Base-by-base conservation (phyloP, 2,329 filamentous ascomycete species). In the Keithomyces neogunnii region DNA sequence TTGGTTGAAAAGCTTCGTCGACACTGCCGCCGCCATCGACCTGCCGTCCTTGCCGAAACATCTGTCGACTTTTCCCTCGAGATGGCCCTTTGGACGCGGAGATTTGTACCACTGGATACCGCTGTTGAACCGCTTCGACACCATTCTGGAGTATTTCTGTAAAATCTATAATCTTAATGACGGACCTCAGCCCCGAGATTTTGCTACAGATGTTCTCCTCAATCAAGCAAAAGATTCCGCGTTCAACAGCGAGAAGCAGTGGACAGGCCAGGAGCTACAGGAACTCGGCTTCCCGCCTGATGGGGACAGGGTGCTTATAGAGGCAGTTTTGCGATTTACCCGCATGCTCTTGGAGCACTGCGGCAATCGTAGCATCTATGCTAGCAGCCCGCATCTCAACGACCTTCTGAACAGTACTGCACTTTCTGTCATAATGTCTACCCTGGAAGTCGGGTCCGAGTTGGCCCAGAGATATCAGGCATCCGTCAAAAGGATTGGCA, bases 81-180 rank as follows among this genome's bases (percentile, higher is more conserved):
- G 85, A 78, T 99, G 93, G 93, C 90, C 91, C 2, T 95, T 97
- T 63, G 92, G 92, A 39, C 83, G 92, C 66, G 95, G 93, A 54
- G 93, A 99, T 67, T 75, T 97, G 32, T 97, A 97, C 66, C 92
- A 99, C 75, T 99, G 95, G 95, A 96, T 99, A 59, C 85, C 88
- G 31, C 79, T 96, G 29, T 73, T 99, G 54, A 95, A 99, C 68
- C 85, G 90, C 52, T 97, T 99, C 69, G 93, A 99, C 69, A 82
- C 81, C 62, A 84, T 97, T 57, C 74, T 99, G 40, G 89, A 95
- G 60, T 75, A 82, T 39, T 90, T 95, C 66, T 89, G 85, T 67
- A 77, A 81, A 51, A 84, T 82, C 57, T 99, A 99, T 71, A 82
- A 82, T 55, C 75, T 99, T 51, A 81, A 82, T 55, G 79, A 86